Percentiles rank a stretch among this genome's conserved stretches.
These are phyloP conservation scores for Ophidiomyces ophidiicola DNA, from an alignment of 2,329 filamentous ascomycete species.

Conservation along the genomic window DNA sequence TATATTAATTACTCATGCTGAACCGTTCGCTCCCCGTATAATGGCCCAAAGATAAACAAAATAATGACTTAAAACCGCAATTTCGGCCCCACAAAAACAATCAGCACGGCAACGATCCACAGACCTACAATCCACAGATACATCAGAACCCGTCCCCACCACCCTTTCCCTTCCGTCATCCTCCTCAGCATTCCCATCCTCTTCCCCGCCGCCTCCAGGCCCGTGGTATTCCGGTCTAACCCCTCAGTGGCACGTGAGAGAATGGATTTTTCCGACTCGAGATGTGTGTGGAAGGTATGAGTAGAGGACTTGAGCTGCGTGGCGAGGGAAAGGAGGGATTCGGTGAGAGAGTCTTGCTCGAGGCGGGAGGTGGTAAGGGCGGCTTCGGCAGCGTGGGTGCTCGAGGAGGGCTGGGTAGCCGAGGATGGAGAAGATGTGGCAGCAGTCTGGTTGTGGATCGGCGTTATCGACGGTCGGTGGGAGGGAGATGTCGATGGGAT, in stretches of 20 bases:
- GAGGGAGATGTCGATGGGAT: slow-evolving; percentile 6
- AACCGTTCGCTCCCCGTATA: neutral
- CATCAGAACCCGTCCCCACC: slow-evolving; percentile 71
- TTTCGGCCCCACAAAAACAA: slow-evolving; percentile 82
- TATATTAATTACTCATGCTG: neutral
- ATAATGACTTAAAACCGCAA: slow-evolving; percentile 54
- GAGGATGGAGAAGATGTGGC: slow-evolving; percentile 16
- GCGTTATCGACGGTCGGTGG: slow-evolving; percentile 16
- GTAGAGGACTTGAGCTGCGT: slow-evolving; percentile 64
- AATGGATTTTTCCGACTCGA: slow-evolving; percentile 64
- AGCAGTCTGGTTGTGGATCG: slow-evolving; percentile 2
- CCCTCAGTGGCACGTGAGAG: slow-evolving; percentile 59
- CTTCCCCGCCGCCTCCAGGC: slow-evolving; percentile 63
- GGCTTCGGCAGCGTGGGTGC: slow-evolving; percentile 47
- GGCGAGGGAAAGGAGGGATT: slow-evolving; percentile 70
- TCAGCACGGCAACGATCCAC: slow-evolving; percentile 61
- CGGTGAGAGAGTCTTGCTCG: slow-evolving; percentile 73
- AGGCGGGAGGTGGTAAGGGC: slow-evolving; percentile 63
- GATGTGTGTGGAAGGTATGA: slow-evolving; percentile 54
- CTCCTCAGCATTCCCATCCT: slow-evolving; percentile 63
- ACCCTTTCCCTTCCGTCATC: slow-evolving; percentile 81
- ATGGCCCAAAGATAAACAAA: neutral
- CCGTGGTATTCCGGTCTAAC: slow-evolving; percentile 61
- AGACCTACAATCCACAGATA: slow-evolving; percentile 74
- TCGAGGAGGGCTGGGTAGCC: slow-evolving; percentile 12